A percentile compares a stretch with the other conserved stretches of the same genome.
Evolutionary conservation across 352 stramenopile species (phyloP).

Genomic region (Phytophthora ramorum): DNA sequence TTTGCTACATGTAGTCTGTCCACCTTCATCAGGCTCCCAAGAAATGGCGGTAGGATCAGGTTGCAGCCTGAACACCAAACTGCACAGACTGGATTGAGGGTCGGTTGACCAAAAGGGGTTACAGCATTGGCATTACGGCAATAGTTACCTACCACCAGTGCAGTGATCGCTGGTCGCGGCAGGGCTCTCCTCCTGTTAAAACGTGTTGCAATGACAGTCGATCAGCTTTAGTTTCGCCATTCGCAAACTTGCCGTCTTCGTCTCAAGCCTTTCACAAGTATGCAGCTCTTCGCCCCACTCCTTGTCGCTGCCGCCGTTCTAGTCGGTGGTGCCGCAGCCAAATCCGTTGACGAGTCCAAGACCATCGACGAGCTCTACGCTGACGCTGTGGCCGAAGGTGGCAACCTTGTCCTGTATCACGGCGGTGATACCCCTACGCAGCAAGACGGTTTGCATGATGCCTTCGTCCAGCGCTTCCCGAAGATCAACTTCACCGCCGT

Average conservation of each 20-base stretch:
- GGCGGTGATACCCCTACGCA: constrained; percentile 43
- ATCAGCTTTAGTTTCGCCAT: not conserved
- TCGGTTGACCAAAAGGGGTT: not conserved
- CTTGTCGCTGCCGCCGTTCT: constrained; percentile 5
- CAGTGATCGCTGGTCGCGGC: not conserved
- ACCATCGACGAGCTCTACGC: constrained; percentile 50
- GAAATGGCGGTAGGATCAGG: not conserved
- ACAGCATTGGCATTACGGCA: not conserved
- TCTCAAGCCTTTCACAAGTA: constrained; percentile 3
- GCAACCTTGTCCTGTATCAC: constrained; percentile 50
- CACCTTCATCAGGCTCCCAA: not conserved
- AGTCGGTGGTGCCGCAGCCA: not conserved
- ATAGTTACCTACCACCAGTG: not conserved
- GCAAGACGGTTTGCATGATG: constrained; percentile 19
- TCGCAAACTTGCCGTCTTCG: constrained; percentile 8
- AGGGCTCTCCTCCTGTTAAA: not conserved
- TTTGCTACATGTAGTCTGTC: not conserved
- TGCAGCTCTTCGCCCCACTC: constrained; percentile 23
- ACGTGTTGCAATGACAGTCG: not conserved
- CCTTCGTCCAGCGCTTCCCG: constrained; percentile 39
- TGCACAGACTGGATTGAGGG: not conserved
- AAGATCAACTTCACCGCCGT: constrained; percentile 61
- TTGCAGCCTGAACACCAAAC: not conserved
- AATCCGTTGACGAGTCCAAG: constrained; percentile 43
- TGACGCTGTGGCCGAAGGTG: constrained; percentile 50